Conservation (phyloP, 148 eudicot genomes). For the Rhododendron molle region DNA sequence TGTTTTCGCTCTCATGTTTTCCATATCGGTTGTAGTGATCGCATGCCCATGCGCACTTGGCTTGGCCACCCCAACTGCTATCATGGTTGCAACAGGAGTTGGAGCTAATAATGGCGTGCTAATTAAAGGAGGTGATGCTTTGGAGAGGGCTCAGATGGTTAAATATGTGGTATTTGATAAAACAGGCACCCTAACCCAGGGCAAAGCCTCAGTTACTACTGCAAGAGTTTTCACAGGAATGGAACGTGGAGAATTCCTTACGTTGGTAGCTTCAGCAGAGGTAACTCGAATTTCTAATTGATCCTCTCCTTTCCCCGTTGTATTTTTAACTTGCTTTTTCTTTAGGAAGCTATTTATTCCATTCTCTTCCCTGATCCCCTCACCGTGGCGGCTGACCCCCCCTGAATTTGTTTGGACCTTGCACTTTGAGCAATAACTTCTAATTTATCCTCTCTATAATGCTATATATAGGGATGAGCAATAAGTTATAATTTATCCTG, state of each 20-base stretch:
- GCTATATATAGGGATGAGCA: not conserved
- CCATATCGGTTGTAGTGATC: slow-evolving; percentile 92
- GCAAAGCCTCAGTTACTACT: slow-evolving; percentile 82
- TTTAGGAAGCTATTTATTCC: not conserved
- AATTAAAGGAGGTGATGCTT: slow-evolving; percentile 98
- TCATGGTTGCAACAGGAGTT: slow-evolving; percentile 98
- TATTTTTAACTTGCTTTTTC: not conserved
- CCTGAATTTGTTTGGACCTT: not conserved
- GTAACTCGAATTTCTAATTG: slow-evolving; percentile 26
- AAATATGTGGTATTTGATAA: slow-evolving; percentile 88
- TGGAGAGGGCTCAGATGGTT: slow-evolving; percentile 90
- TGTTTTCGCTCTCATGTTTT: slow-evolving; percentile 93
- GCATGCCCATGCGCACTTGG: slow-evolving; percentile 99
- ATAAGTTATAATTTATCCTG: not conserved
- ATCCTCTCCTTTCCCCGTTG: not conserved
- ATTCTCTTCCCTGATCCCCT: not conserved
- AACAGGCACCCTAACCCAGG: slow-evolving; percentile 96
- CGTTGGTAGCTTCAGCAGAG: slow-evolving; percentile 98
- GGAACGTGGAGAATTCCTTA: slow-evolving; percentile 91
- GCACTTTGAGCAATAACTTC: not conserved
- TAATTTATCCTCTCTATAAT: not conserved
- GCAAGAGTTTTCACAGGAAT: slow-evolving; percentile 70
- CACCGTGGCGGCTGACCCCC: not conserved
- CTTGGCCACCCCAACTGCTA: slow-evolving; percentile 97
- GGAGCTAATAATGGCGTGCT: slow-evolving; percentile 95